Base-by-base conservation (phyloP, 2,329 filamentous ascomycete species). In the Venturia pyrina region DNA sequence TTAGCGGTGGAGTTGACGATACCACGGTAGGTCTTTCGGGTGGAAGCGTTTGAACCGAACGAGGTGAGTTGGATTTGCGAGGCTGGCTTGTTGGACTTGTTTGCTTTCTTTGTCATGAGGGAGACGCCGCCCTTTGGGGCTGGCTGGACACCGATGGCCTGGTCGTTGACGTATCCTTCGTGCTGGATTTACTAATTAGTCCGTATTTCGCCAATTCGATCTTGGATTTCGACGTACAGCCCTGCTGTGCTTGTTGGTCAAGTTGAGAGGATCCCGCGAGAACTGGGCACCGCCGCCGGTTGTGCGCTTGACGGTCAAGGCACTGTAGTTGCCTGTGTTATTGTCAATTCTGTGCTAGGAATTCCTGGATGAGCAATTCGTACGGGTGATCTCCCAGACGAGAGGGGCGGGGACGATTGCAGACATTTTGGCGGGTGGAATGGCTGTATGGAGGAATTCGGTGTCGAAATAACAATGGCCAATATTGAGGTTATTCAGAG, bases 381-480 rank as follows among this genome's bases (percentile, higher is more conserved):
- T 88, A 97, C 93, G 91, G 85, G 89, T 88, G 80, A 96, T 83
- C 86, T 93, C 89, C 93, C 93, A 98, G 85, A 96, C 83, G 75
- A 97, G 85, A 82, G 97, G 93, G 77, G 88, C 81, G 79, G 92
- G 96, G 77, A 96, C 84, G 84, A 92, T 91, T 75, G 87, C 79
- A 73, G 85, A 82, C 79, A 80, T 66, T 66, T 62, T 34, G 53
- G 32, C 53, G 63, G 21, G 24, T 59, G 50, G 83, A 75, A 77
- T 77, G 72, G 80, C 78, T 82, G 86, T 85, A 80, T 79, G 28
- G 53, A 34, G 15, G 40, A n/a, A 59, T 10, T 59, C 53, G 53
- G 28, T n/a, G 53, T 7, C 21, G 21, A 5, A 21, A 53, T 21
- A 15, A 10, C 21, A 6, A 2, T 57, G 1, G 28, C 11, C 53